These are phyloP conservation scores for Neurospora tetraspora DNA, from an alignment of 495 filamentous ascomycete genomes.

Conservation along the genomic window DNA sequence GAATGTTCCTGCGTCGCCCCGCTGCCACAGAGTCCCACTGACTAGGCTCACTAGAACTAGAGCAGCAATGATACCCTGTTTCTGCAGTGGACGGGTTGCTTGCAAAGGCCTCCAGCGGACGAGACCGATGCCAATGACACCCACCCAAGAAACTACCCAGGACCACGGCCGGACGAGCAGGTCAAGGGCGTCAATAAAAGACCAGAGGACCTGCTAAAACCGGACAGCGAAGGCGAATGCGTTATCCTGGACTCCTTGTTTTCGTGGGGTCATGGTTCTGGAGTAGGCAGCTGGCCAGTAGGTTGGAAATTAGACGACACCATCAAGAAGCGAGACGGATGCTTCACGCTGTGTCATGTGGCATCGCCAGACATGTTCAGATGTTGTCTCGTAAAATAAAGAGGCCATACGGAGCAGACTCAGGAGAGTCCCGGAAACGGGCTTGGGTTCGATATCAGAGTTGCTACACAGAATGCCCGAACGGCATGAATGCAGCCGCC, in stretches of 20 bases:
- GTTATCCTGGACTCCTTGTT: not conserved
- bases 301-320: not conserved
- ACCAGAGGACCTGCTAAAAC: not conserved
- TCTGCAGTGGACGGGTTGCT: not conserved
- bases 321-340: not conserved
- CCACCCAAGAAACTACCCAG: not conserved
- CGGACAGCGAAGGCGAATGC: not conserved
- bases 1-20: not conserved
- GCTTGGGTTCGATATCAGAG: not conserved
- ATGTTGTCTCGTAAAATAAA: not conserved
- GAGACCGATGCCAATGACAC: not conserved
- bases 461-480: not conserved
- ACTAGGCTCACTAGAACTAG: not conserved
- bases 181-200: not conserved
- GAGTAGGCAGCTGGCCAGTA: not conserved
- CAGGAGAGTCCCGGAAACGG: not conserved
- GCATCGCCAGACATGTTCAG: not conserved
- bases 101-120: not conserved
- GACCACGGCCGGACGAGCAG: not conserved
- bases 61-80: not conserved
- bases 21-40: not conserved
- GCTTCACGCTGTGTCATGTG: not conserved
- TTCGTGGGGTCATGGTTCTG: not conserved
- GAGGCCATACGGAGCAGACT: not conserved
- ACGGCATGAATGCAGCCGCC: not conserved